Base-by-base conservation (phyloP, 78 protist species). In the Chrysochromulina tobinii region DNA sequence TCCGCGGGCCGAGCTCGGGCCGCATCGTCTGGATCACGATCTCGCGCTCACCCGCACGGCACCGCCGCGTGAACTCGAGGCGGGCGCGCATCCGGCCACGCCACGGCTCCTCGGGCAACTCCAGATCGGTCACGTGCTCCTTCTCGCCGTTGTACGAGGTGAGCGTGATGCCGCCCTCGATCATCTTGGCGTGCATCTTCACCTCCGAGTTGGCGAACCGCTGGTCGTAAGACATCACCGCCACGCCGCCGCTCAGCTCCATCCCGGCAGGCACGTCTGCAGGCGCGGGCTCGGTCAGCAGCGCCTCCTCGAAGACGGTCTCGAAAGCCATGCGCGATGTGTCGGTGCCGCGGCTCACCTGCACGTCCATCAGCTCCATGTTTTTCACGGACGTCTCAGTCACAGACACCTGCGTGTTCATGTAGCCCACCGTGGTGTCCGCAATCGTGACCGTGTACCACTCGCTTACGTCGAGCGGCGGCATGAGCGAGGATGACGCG, bases 281-380 rank as follows among this genome's bases (percentile, higher is more conserved):
- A 17, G 17, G 79, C 53, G 5, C 17, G 4, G 83, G 57, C 54
- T 11, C 27, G 38, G 38, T 21, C 23, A 75, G 51, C 58, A 2
- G 25, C 58, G 51, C 1, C 83, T 75, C 83, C 15, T 38, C 11
- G 57, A 75, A 75, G 83, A 75, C 83, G 18, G 83, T 75, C 83
- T 75, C 83, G 83, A 75, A 75, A 21, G 83, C 83, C 83, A 75
- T 75, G 57, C 83, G 83, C 83, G 83, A 75, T 9, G 83, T 75
- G 83, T 75, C 83, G 58, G 25, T 18, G 83, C 83, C 83, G 58
- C 83, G 83, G 57, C 25, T 75, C 58, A 75, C 83, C 57, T 51
- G 87, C 50, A 79, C 87, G 87, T 79, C 59, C 87, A 79, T 79
- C 61, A 53, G 15, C 85, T 77, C 85, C 61, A 53, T 50, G 50